phyloP scores from a whole-genome alignment of 176 grass and related monocot genomes.

The Elaeis guineensis region DNA sequence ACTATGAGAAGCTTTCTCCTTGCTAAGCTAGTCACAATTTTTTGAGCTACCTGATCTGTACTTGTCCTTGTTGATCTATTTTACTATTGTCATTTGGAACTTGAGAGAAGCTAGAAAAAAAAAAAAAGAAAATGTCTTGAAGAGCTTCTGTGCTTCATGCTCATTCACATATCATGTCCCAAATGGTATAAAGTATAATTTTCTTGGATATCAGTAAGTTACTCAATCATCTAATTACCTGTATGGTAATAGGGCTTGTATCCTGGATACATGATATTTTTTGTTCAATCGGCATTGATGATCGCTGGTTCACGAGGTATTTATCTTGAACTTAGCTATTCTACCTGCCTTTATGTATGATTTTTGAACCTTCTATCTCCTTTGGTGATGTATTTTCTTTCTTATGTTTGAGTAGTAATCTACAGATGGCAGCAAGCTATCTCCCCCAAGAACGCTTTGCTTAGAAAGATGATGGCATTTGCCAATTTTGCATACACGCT shows the following conservation, averaged over 20 bases:
- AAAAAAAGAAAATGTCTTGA: no score
- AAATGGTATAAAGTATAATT: no score
- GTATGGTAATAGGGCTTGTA: slow-evolving; percentile 53
- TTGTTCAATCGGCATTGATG: slow-evolving; percentile 96
- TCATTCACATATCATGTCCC: no score
- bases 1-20: no score
- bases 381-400: no score
- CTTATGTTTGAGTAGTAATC: slow-evolving; percentile 59
- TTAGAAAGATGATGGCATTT: slow-evolving; percentile 40
- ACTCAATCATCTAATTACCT: slow-evolving; percentile 11
- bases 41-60: no score
- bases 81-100: no score
- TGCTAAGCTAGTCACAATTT: no score
- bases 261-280: slow-evolving; percentile 91
- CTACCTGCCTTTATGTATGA: slow-evolving; percentile 5
- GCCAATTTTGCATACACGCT: slow-evolving; percentile 81
- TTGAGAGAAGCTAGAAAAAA: no score
- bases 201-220: neutral
- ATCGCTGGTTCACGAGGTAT: slow-evolving; percentile 92
- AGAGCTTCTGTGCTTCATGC: no score
- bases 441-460: slow-evolving; percentile 29
- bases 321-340: slow-evolving; percentile 10
- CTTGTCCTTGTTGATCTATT: no score
- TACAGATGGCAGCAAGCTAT: slow-evolving; percentile 93
- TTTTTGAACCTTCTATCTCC: no score